These are phyloP conservation scores for Gnomoniopsis sp. DNA, from an alignment of 2,329 filamentous ascomycete species.

Conservation along the genomic window DNA sequence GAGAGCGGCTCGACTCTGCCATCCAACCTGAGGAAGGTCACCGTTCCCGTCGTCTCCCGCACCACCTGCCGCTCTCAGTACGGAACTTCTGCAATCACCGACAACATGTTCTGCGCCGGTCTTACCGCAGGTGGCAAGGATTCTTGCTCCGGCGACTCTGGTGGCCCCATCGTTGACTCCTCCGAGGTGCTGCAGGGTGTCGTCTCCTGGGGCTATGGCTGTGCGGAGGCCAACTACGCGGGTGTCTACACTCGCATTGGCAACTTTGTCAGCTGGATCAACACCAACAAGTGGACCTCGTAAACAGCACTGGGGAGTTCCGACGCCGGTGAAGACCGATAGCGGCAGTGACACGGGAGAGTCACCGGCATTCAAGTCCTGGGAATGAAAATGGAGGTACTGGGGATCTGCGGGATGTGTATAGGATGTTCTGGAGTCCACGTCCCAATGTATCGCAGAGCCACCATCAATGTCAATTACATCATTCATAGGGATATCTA, in stretches of 20 bases:
- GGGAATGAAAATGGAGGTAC: not conserved
- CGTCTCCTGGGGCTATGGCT: constrained; percentile 31
- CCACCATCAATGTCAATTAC: not conserved
- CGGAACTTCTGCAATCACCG: constrained; percentile 23
- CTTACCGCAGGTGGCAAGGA: constrained; percentile 26
- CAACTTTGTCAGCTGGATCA: constrained; percentile 25
- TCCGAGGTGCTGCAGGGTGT: constrained; percentile 23
- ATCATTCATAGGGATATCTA: not conserved
- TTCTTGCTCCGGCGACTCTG: constrained; percentile 31
- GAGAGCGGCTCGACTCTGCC: constrained; percentile 18
- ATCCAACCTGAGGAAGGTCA: constrained; percentile 27
- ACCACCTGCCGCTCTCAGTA: constrained; percentile 25
- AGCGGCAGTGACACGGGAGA: not conserved
- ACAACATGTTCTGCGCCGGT: constrained; percentile 32
- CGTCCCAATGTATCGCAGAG: not conserved
- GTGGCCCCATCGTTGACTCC: constrained; percentile 28
- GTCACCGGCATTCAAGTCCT: not conserved
- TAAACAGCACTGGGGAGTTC: not conserved
- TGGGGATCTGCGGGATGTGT: not conserved
- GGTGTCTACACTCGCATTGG: constrained; percentile 30
- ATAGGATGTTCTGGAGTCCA: not conserved
- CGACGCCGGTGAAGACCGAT: not conserved
- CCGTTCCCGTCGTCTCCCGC: constrained; percentile 28
- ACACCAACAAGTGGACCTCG: constrained; percentile 20
- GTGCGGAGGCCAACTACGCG: constrained; percentile 23